Base-by-base conservation (phyloP, 1,139 yeast species). In the Kodamaea alishanica region DNA sequence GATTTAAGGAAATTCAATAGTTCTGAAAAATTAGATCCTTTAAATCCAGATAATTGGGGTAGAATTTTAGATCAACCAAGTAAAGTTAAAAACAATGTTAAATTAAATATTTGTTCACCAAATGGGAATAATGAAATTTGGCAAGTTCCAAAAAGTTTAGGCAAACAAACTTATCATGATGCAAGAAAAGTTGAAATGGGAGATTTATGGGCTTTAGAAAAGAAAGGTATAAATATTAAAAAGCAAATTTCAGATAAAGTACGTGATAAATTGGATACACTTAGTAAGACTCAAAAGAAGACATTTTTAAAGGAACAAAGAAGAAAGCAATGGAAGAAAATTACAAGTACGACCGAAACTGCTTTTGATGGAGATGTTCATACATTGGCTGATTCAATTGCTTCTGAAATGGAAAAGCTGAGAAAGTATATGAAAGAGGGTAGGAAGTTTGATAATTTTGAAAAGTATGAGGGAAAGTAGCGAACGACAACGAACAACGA, bases 171-270 rank as follows among this genome's bases (percentile, higher is more conserved):
- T 2, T 92, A 88, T 53, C 95, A 87, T 50, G 97, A 92, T 64
- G 96, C 96, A 0, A 73, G 97, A 43, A 90, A 92, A 58, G 78
- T 87, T 0, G 65, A 63, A 28, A 77, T 80, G 54, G 96, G 97
- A n/a, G 99, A 92, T 56, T 63, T 84, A 40, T 92, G 97, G 97
- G 83, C 84, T 0, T 66, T 87, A 39, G 92, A 79, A 24, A 84
- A 83, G 33, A 90, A 90, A 63, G 73, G 82, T 6, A 79, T 73
- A 8, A 58, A 67, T 4, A 71, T 68, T 15, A 63, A 61, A 45
- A 63, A 59, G 34, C 54, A 52, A 26, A 38, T 70, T 9, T 54
- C 65, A 26, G 70, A 61, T 11, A 57, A 60, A 20, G 54, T 52
- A 7, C 57, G 56, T 36, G 66, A 64, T 7, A 65, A 65, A 40